These are phyloP conservation scores for Hirschioporus abietinus DNA, from an alignment of 768 basidiomycete species.

Conservation along the genomic window DNA sequence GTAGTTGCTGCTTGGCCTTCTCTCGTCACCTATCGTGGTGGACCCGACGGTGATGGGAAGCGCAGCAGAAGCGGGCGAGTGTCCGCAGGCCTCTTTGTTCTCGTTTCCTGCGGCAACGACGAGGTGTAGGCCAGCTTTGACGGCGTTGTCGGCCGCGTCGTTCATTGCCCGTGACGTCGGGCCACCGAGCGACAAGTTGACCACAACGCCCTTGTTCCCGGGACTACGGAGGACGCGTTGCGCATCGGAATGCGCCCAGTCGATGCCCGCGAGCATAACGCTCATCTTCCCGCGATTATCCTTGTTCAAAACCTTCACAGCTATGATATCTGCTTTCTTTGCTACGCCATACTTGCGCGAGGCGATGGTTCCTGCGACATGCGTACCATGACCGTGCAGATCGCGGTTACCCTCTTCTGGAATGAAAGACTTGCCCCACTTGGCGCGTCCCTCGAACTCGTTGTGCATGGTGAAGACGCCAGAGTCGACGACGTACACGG, in stretches of 20 bases:
- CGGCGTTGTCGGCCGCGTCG: slow-evolving; percentile 2
- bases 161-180: neutral
- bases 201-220: slow-evolving; percentile 4
- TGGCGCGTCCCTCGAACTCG: neutral
- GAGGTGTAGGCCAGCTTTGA: slow-evolving; percentile 5
- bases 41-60: slow-evolving; percentile 79
- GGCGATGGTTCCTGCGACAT: slow-evolving; percentile 8
- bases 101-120: slow-evolving; percentile 3
- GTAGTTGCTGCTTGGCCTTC: slow-evolving; percentile 89
- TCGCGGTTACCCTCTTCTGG: neutral
- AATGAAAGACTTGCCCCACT: neutral
- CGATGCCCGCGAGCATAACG: neutral
- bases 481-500: neutral
- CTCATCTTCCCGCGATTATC: neutral
- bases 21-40: slow-evolving; percentile 71
- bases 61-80: neutral
- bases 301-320: slow-evolving; percentile 2
- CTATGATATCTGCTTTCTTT: slow-evolving; percentile 7
- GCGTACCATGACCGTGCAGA: slow-evolving; percentile 6
- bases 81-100: neutral
- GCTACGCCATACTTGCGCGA: slow-evolving; percentile 5
- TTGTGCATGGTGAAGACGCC: neutral
- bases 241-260: slow-evolving; percentile 2
- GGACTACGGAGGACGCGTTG: neutral
- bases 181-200: slow-evolving; percentile 10